Percentiles rank a stretch among this genome's conserved stretches.
These are phyloP conservation scores for Populus hybrid DNA, from an alignment of 441 rosid species.

Conservation along the genomic window DNA sequence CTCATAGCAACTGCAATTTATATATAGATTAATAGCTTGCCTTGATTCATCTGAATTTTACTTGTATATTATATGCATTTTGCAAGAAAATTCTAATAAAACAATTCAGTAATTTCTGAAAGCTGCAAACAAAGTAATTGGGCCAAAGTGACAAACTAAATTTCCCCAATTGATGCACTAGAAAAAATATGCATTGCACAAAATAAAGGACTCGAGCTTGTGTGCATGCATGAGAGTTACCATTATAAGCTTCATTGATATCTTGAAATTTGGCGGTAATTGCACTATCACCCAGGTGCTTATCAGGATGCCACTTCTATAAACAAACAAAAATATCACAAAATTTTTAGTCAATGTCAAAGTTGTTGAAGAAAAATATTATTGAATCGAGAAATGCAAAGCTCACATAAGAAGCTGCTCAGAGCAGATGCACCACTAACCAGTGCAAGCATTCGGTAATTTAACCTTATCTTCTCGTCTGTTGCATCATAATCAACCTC, in stretches of 20 bases:
- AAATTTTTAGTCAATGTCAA: conserved; percentile 15
- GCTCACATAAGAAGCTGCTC: conserved; percentile 26
- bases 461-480: conserved; percentile 65
- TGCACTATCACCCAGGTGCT: conserved; percentile 62
- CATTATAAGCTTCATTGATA: conserved; percentile 76
- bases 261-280: conserved; percentile 70
- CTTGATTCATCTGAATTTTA: neutral
- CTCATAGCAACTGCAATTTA: neutral
- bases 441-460: conserved; percentile 76
- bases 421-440: conserved; percentile 38
- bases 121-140: neutral
- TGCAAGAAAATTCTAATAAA: neutral
- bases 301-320: conserved; percentile 87
- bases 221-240: conserved; percentile 27
- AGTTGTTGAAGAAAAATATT: conserved; percentile 3
- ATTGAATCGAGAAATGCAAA: conserved; percentile 15
- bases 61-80: neutral
- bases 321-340: conserved; percentile 17
- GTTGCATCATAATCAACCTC: conserved; percentile 84
- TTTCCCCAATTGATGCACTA: neutral
- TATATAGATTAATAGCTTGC: neutral
- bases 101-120: neutral
- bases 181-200: neutral
- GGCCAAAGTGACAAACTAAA: conserved; percentile 1
- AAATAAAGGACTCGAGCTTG: neutral